Evolutionary conservation across 352 stramenopile species (phyloP).

Genomic region (Phytophthora meadii): DNA sequence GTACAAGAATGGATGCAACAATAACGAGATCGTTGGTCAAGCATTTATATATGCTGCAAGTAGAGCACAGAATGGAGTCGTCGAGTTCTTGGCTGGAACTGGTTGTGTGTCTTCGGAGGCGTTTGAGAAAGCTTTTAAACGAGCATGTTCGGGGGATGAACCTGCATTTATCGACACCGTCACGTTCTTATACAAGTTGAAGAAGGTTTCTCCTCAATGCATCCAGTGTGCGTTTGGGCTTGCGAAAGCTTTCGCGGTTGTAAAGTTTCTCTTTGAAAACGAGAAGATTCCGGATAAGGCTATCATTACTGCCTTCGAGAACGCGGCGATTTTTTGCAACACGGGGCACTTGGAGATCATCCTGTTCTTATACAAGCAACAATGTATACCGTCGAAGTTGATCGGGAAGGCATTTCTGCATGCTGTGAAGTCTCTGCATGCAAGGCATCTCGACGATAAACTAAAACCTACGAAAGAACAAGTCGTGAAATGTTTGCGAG

Average conservation of each 20-base stretch:
- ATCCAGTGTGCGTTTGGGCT: neutral
- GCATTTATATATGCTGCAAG: too few species aligned
- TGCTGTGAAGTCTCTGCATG: neutral
- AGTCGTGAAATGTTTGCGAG: neutral
- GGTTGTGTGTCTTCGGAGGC: too few species aligned
- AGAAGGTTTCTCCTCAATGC: neutral
- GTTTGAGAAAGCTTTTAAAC: too few species aligned
- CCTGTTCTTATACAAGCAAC: conserved; percentile 1
- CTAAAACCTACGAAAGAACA: neutral
- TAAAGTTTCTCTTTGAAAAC: conserved; percentile 1
- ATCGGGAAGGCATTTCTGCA: neutral
- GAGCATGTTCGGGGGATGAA: neutral
- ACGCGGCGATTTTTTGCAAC: neutral
- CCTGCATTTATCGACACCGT: neutral
- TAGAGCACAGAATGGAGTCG: too few species aligned
- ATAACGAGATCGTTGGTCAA: too few species aligned
- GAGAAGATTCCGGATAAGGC: neutral
- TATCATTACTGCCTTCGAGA: neutral
- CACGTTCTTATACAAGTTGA: conserved; percentile 3
- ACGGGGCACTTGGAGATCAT: neutral
- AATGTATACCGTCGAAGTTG: neutral
- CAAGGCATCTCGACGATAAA: too few species aligned
- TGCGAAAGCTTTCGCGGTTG: neutral
- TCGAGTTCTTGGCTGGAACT: too few species aligned
- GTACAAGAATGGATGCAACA: neutral